A percentile compares a stretch with the other conserved stretches of the same genome.
Conservation (phyloP, 768 basidiomycete genomes). For the Hypsizygus marmoreus region DNA sequence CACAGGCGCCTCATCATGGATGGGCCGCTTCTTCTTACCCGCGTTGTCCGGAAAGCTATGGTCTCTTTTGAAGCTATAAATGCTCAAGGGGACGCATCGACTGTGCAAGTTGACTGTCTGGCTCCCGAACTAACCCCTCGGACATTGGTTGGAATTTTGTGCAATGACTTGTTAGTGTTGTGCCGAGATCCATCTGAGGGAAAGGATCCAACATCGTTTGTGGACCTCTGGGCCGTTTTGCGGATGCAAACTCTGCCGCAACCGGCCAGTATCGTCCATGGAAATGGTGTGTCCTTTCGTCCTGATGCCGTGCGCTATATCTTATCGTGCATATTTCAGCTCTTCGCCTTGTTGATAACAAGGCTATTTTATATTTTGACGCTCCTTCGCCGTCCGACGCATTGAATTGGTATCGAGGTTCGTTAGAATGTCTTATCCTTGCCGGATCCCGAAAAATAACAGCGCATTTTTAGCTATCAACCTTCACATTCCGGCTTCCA, state of each 20-base stretch:
- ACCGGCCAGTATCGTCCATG: conserved; percentile 88
- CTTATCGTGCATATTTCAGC: conserved; percentile 40
- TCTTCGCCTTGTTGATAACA: conserved; percentile 88
- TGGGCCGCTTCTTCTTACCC: conserved; percentile 78
- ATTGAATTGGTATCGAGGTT: conserved; percentile 89
- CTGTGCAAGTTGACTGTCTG: conserved; percentile 89
- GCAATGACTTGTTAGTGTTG: conserved; percentile 91
- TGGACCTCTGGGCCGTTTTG: conserved; percentile 96
- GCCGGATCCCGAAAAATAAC: conserved; percentile 7
- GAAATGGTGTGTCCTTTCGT: conserved; percentile 56
- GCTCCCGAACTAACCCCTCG: conserved; percentile 84
- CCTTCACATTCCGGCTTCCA: conserved; percentile 83
- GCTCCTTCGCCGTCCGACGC: conserved; percentile 83
- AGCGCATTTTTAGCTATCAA: conserved; percentile 66
- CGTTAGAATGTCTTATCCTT: conserved; percentile 12
- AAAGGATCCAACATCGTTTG: conserved; percentile 67
- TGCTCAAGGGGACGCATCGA: conserved; percentile 73
- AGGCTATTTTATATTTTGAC: conserved; percentile 89
- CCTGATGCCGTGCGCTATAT: conserved; percentile 3
- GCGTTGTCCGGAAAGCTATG: conserved; percentile 86
- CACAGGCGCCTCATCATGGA: conserved; percentile 90
- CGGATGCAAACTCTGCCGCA: conserved; percentile 93
- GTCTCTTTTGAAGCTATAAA: conserved; percentile 81
- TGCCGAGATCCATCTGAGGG: conserved; percentile 86
- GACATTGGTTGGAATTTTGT: conserved; percentile 78